Percentiles rank a stretch among this genome's conserved stretches.
These are phyloP conservation scores for Saturnispora diversa DNA, from an alignment of 805 yeast genomes.

Conservation along the genomic window DNA sequence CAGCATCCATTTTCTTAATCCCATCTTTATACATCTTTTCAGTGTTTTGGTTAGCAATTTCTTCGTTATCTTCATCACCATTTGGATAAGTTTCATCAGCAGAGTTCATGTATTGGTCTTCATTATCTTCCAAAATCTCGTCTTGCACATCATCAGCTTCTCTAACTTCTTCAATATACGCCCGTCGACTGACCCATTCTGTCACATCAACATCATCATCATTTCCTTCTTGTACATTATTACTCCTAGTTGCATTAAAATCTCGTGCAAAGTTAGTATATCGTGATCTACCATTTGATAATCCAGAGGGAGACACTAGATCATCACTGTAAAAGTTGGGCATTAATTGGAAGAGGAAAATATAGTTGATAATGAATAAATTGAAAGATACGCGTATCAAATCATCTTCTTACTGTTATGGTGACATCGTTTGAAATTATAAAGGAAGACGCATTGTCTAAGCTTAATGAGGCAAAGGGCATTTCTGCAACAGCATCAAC, in stretches of 20 bases:
- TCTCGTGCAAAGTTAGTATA: too few species aligned
- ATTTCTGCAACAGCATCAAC: conserved; percentile 45
- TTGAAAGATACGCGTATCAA: neutral
- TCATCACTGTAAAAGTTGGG: conserved; percentile 6
- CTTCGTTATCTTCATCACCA: neutral
- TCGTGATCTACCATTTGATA: neutral
- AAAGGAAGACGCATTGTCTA: conserved; percentile 36
- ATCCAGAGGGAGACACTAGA: neutral
- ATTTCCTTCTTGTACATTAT: neutral
- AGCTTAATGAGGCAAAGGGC: conserved; percentile 41
- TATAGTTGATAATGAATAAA: neutral
- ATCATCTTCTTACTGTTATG: neutral
- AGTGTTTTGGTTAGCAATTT: neutral
- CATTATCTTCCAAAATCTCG: neutral
- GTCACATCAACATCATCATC: neutral
- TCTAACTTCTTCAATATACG: neutral
- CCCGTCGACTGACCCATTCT: conserved; percentile 1
- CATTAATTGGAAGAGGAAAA: neutral
- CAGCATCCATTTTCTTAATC: conserved; percentile 44
- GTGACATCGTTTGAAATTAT: conserved; percentile 28
- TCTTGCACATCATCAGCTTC: too few species aligned
- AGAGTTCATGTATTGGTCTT: neutral
- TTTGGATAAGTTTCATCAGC: too few species aligned
- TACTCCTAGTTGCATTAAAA: neutral
- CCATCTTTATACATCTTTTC: conserved; percentile 30